Evolutionary conservation across 768 basidiomycete species (phyloP).

Genomic region (Leccinum longicurvipes): DNA sequence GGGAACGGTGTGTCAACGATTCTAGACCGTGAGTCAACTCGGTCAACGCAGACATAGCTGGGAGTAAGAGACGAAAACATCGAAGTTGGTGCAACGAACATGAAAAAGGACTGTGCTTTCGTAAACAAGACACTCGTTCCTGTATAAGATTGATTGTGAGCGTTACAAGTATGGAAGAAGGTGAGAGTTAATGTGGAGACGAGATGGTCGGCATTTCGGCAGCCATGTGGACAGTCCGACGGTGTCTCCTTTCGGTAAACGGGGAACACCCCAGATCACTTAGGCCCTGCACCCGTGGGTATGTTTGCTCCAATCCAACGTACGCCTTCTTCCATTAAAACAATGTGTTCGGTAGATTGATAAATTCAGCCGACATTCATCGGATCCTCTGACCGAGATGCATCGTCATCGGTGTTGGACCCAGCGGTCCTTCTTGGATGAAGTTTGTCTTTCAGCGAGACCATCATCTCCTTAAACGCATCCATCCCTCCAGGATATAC

Average conservation of each 20-base stretch:
- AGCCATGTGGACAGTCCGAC: constrained; percentile 7
- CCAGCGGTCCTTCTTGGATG: constrained; percentile 19
- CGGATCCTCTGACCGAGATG: constrained; percentile 24
- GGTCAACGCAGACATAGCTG: constrained; percentile 23
- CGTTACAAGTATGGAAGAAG: constrained; percentile 22
- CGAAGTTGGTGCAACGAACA: constrained; percentile 12
- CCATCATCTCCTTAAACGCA: constrained; percentile 34
- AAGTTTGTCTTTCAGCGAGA: constrained; percentile 28
- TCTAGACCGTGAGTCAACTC: constrained; percentile 26
- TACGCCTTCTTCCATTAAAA: constrained; percentile 22
- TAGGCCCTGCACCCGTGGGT: constrained; percentile 21
- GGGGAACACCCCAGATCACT: constrained; percentile 29
- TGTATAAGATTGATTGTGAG: constrained; percentile 32
- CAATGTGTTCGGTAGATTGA: constrained; percentile 14
- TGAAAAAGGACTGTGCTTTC: constrained; percentile 24
- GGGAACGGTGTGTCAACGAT: constrained; percentile 22
- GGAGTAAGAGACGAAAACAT: constrained; percentile 14
- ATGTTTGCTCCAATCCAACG: constrained; percentile 22
- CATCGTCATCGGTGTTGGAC: constrained; percentile 15
- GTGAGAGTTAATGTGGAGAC: constrained; percentile 36
- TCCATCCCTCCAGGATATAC: constrained; percentile 34
- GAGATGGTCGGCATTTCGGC: constrained; percentile 34
- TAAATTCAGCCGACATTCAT: constrained; percentile 32
- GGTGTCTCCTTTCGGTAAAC: constrained; percentile 1
- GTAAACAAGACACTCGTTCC: constrained; percentile 31